phyloP scores from a whole-genome alignment of 345 rosid genomes.

The Erucastrum elatum region DNA sequence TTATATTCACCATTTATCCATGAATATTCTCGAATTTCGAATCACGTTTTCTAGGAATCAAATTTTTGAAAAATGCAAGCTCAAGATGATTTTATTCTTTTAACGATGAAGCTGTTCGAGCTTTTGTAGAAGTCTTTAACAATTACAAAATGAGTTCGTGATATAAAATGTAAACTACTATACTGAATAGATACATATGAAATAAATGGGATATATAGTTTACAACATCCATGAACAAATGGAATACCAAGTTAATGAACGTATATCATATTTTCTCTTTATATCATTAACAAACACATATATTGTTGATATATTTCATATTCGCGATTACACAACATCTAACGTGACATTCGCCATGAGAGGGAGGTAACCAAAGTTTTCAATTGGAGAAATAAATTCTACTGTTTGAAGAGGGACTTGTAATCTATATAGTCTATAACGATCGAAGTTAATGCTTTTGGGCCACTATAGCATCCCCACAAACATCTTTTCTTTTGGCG shows the following conservation, averaged over 20 bases:
- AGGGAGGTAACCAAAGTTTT: slow-evolving; percentile 31
- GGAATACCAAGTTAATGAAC: not conserved
- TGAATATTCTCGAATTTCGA: not conserved
- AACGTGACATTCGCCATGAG: slow-evolving; percentile 31
- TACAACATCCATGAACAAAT: not conserved
- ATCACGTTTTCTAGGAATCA: not conserved
- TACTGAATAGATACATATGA: not conserved
- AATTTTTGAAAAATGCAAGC: not conserved
- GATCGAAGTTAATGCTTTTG: slow-evolving; percentile 32
- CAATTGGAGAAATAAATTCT: slow-evolving; percentile 16
- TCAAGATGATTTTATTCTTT: not conserved
- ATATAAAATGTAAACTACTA: not conserved
- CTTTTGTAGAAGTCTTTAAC: not conserved
- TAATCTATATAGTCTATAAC: not conserved
- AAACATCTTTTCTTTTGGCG: not conserved
- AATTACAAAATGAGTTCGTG: not conserved
- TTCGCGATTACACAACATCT: slow-evolving; percentile 16
- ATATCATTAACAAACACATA: not conserved
- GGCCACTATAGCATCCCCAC: slow-evolving; percentile 25
- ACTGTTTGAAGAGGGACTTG: not conserved
- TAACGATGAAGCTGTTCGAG: not conserved
- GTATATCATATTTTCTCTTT: not conserved
- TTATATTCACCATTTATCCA: not conserved
- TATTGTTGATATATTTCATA: not conserved
- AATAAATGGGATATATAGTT: not conserved